A percentile compares a stretch with the other conserved stretches of the same genome.
phyloP scores from a whole-genome alignment of 305 asterid genomes.

The Coffea humblotiana region DNA sequence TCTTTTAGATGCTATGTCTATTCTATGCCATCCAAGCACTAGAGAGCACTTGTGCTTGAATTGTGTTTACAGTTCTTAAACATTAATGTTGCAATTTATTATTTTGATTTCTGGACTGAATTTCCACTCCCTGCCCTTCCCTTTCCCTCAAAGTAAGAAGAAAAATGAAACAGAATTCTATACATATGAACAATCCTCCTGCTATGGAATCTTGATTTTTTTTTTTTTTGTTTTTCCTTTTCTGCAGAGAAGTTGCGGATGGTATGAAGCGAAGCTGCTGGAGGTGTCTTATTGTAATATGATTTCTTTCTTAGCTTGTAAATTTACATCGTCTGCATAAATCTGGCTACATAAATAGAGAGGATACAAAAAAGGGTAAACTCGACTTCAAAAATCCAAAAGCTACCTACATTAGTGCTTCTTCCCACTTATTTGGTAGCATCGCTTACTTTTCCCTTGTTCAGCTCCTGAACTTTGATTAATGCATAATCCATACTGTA shows the following conservation, averaged over 20 bases:
- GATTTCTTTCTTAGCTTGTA: conserved; percentile 7
- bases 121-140: neutral
- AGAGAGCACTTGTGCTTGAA: neutral
- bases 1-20: neutral
- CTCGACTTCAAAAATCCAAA: neutral
- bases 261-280: neutral
- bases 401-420: neutral
- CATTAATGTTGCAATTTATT: neutral
- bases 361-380: neutral
- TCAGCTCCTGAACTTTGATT: neutral
- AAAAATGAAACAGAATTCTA: neutral
- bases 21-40: neutral
- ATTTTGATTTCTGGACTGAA: neutral
- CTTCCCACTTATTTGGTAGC: neutral
- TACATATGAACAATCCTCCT: neutral
- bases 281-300: neutral
- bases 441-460: neutral
- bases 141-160: neutral
- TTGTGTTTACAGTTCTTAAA: neutral
- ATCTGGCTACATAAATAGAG: neutral
- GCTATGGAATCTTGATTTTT: neutral
- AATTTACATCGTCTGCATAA: neutral
- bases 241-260: neutral
- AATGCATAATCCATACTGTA: neutral
- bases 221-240: neutral